phyloP scores from a whole-genome alignment of 2,329 filamentous ascomycete genomes.

The Scedosporium minutisporum region DNA sequence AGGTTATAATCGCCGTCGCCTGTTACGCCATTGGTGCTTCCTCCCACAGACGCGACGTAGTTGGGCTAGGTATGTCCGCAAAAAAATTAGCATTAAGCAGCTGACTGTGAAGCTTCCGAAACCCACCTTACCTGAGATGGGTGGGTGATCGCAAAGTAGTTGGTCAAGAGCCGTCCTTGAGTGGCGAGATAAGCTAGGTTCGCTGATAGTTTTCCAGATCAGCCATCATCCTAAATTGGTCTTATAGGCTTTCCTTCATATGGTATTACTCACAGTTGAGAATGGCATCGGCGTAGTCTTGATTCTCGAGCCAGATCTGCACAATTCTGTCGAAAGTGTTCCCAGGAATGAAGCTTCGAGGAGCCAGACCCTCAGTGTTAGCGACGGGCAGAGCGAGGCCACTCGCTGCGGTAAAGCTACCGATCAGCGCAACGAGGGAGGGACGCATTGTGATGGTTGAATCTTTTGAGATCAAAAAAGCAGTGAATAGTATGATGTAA shows the following conservation, averaged over 20 bases:
- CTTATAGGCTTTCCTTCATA: too few relatives aligned
- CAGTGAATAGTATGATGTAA: too few relatives aligned
- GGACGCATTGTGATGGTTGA: too few relatives aligned
- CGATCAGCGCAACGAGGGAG: too few relatives aligned
- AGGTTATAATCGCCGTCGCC: conserved; percentile 32
- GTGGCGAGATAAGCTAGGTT: background rate
- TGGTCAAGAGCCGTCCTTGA: too few relatives aligned
- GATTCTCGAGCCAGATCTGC: background rate
- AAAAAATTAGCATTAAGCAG: too few relatives aligned
- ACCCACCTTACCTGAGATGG: conserved; percentile 39
- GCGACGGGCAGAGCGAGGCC: too few relatives aligned
- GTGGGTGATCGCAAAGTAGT: conserved; percentile 46
- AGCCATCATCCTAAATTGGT: too few relatives aligned
- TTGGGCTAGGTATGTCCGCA: conserved; percentile 32
- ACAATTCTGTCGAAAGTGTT: background rate
- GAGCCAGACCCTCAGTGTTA: too few relatives aligned
- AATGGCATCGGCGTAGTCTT: background rate
- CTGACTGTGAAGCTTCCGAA: too few relatives aligned
- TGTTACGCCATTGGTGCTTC: conserved; percentile 54
- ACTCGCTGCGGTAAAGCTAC: too few relatives aligned
- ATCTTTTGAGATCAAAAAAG: too few relatives aligned
- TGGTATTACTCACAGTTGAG: background rate
- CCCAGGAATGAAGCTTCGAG: background rate
- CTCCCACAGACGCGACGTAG: conserved; percentile 51
- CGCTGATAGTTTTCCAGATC: background rate